Evolutionary conservation across 2,329 filamentous ascomycete genomes (phyloP).

Genomic region (Sporothrix humicola): DNA sequence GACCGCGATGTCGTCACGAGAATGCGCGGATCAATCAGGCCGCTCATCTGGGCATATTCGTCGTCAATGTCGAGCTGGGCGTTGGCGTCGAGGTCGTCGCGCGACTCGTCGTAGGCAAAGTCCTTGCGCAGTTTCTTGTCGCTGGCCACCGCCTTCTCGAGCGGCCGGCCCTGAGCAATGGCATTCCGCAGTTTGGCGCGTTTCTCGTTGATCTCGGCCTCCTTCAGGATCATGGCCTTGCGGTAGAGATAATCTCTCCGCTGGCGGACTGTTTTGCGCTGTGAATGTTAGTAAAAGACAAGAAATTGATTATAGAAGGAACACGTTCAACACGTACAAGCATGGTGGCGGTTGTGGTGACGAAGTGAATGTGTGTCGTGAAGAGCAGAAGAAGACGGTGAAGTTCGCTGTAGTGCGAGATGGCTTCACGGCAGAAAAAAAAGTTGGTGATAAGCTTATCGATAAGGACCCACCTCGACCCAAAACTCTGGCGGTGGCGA

Average conservation of each 20-base stretch:
- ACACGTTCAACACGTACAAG: slow-evolving; percentile 34
- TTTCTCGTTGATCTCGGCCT: slow-evolving; percentile 93
- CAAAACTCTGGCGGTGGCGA: slow-evolving; percentile 3
- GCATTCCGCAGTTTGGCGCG: slow-evolving; percentile 84
- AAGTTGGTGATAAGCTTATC: slow-evolving; percentile 34
- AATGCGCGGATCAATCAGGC: slow-evolving; percentile 77
- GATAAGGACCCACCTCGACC: slow-evolving; percentile 3
- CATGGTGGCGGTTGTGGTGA: slow-evolving; percentile 32
- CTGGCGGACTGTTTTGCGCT: slow-evolving; percentile 77
- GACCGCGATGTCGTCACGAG: slow-evolving; percentile 90
- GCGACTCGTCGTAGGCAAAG: slow-evolving; percentile 91
- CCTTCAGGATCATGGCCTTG: slow-evolving; percentile 81
- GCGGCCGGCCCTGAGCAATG: slow-evolving; percentile 84
- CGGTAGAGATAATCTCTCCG: slow-evolving; percentile 89
- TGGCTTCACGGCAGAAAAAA: slow-evolving; percentile 16
- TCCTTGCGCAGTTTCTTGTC: slow-evolving; percentile 84
- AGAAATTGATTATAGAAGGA: slow-evolving; percentile 24
- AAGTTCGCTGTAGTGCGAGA: not conserved
- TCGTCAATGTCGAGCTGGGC: slow-evolving; percentile 80
- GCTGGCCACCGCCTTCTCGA: slow-evolving; percentile 81
- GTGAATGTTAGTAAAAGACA: slow-evolving; percentile 10
- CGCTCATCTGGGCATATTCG: slow-evolving; percentile 90
- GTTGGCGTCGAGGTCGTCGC: slow-evolving; percentile 67
- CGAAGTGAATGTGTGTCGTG: not conserved
- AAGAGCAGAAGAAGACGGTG: not conserved